Percentiles rank a stretch among this genome's conserved stretches.
phyloP scores from a whole-genome alignment of 2,329 filamentous ascomycete species.

The Nemania diffusa region DNA sequence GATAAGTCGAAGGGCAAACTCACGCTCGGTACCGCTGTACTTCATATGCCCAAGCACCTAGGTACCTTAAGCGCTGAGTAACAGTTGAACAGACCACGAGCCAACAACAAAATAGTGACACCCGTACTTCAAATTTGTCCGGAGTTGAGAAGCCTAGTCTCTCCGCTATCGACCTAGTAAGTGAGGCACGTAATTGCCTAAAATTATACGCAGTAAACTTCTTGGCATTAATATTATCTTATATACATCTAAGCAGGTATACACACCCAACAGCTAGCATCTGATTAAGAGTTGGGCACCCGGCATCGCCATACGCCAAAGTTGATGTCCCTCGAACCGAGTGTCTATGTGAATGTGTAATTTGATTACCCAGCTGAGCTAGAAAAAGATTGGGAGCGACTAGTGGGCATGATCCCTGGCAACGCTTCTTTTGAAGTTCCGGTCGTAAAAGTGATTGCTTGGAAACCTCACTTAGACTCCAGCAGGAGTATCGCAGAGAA shows the following conservation, averaged over 20 bases:
- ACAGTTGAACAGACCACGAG: no score
- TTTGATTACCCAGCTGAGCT: neutral
- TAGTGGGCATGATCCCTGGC: neutral
- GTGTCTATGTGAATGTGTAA: neutral
- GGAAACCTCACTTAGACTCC: constrained; percentile 2
- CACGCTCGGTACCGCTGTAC: no score
- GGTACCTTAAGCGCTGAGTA: no score
- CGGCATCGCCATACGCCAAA: neutral
- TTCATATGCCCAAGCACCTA: no score
- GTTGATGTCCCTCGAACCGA: neutral
- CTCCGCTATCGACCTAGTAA: no score
- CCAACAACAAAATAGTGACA: neutral
- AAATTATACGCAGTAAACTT: neutral
- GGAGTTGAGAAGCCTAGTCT: no score
- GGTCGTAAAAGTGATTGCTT: neutral
- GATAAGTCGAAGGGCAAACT: no score
- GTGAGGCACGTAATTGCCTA: no score
- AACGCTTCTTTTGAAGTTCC: neutral
- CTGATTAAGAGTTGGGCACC: neutral
- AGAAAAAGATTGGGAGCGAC: neutral
- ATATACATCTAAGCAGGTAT: neutral
- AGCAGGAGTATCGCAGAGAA: constrained; percentile 24
- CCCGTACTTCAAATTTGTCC: neutral
- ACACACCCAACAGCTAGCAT: neutral
- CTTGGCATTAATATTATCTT: constrained; percentile 23